phyloP scores from a whole-genome alignment of 1,284 basidiomycete genomes.

The Microbotryum violaceum region DNA sequence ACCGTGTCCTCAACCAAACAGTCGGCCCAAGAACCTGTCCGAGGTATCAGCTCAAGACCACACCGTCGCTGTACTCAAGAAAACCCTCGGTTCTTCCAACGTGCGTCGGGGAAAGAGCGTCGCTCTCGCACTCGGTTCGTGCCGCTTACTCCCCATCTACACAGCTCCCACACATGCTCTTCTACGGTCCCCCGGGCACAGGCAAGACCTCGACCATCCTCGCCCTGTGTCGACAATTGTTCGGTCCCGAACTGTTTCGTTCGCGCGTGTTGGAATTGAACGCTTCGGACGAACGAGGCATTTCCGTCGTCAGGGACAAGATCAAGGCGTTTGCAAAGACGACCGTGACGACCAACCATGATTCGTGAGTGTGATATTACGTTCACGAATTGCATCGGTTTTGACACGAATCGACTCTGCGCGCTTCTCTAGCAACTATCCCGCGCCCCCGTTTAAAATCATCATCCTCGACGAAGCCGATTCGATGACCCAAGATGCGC shows the following conservation, averaged over 20 bases:
- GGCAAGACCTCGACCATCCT: slow-evolving; percentile 99
- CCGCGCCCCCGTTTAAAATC: slow-evolving; percentile 97
- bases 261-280: slow-evolving; percentile 95
- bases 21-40: slow-evolving; percentile 94
- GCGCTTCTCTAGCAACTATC: slow-evolving; percentile 50
- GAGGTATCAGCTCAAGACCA: slow-evolving; percentile 97
- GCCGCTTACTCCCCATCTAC: not conserved
- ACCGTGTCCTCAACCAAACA: slow-evolving; percentile 38
- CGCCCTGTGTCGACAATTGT: slow-evolving; percentile 85
- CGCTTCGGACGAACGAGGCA: slow-evolving; percentile 97
- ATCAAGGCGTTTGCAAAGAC: slow-evolving; percentile 92
- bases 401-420: not conserved
- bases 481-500: slow-evolving; percentile 99
- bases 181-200: slow-evolving; percentile 97
- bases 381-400: not conserved
- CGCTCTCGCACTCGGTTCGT: not conserved
- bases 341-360: slow-evolving; percentile 38
- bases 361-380: slow-evolving; percentile 21
- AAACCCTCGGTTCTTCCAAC: slow-evolving; percentile 86
- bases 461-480: slow-evolving; percentile 99
- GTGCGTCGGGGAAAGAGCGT: slow-evolving; percentile 46
- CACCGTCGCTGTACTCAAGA: slow-evolving; percentile 82
- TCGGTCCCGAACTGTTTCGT: slow-evolving; percentile 92
- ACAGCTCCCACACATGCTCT: slow-evolving; percentile 97
- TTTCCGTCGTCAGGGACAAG: slow-evolving; percentile 92